phyloP scores from a whole-genome alignment of 257 asterid genomes.

The Asclepias syriaca region DNA sequence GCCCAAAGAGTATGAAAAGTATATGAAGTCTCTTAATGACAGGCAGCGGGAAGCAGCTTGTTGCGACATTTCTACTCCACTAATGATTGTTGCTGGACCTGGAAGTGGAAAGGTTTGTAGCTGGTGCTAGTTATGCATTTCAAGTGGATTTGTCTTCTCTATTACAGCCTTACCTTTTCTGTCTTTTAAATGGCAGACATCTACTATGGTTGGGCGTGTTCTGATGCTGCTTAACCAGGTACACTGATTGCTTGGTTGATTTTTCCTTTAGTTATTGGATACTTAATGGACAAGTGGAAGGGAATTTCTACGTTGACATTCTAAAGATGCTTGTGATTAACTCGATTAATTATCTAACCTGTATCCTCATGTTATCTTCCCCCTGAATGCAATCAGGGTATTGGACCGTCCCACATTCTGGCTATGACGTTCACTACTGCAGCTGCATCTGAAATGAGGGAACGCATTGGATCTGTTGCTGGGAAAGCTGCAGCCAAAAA shows the following conservation, averaged over 20 bases:
- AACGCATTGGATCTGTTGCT: constrained; percentile 80
- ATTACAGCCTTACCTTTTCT: constrained; percentile 22
- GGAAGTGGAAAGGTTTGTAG: constrained; percentile 93
- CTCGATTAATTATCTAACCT: background rate
- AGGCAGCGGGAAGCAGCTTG: constrained; percentile 96
- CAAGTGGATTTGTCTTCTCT: constrained; percentile 17
- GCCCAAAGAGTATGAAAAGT: constrained; percentile 75
- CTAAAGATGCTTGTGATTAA: background rate
- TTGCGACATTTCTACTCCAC: constrained; percentile 68
- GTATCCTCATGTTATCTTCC: constrained; percentile 1
- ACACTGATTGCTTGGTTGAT: constrained; percentile 9
- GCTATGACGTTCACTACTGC: constrained; percentile 98
- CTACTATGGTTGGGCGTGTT: constrained; percentile 99
- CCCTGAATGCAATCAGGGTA: constrained; percentile 47
- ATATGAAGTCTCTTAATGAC: constrained; percentile 66
- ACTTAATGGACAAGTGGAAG: background rate
- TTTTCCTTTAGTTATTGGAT: constrained; percentile 5
- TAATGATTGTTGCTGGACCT: constrained; percentile 97
- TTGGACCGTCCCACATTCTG: constrained; percentile 71
- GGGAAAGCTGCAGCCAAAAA: constrained; percentile 89
- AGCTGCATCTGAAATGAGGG: constrained; percentile 97
- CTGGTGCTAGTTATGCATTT: constrained; percentile 13
- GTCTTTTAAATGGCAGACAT: constrained; percentile 58
- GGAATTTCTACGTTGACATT: background rate
- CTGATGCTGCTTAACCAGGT: constrained; percentile 79